Conservation (phyloP, 2,329 filamentous ascomycete genomes). For the Colletotrichum magnum region DNA sequence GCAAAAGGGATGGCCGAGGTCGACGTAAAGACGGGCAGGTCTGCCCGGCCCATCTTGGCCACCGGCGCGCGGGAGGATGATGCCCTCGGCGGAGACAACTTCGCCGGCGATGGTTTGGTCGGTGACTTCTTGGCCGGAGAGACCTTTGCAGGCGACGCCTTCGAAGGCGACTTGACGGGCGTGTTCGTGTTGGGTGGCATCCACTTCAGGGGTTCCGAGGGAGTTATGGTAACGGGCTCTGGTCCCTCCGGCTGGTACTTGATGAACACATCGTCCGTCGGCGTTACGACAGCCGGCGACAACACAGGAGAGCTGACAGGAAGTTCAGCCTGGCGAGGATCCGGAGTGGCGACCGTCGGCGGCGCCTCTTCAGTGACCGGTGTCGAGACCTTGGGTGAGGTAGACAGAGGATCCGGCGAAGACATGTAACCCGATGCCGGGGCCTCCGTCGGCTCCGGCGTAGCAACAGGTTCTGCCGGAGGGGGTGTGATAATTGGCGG, state of each 20-base stretch:
- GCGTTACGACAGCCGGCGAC: slow-evolving; percentile 42
- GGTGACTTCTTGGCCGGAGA: slow-evolving; percentile 52
- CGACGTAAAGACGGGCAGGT: slow-evolving; percentile 56
- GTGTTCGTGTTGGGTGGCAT: slow-evolving; percentile 62
- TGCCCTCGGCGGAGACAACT: slow-evolving; percentile 48
- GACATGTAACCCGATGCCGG: slow-evolving; percentile 4
- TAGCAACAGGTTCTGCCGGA: slow-evolving; percentile 14
- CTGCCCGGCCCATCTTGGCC: slow-evolving; percentile 50
- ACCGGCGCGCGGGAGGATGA: slow-evolving; percentile 22
- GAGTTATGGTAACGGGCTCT: slow-evolving; percentile 53
- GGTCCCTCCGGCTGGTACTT: slow-evolving; percentile 71
- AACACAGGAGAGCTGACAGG: slow-evolving; percentile 50
- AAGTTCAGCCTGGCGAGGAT: slow-evolving; percentile 43
- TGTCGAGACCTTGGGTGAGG: slow-evolving; percentile 26
- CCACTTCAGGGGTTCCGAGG: slow-evolving; percentile 63
- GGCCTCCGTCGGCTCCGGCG: slow-evolving; percentile 20
- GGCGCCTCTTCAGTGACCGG: slow-evolving; percentile 17
- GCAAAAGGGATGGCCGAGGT: slow-evolving; percentile 65
- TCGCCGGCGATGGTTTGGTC: slow-evolving; percentile 49
- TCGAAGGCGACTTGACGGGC: slow-evolving; percentile 40
- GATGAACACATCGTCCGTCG: slow-evolving; percentile 61
- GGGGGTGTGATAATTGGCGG: slow-evolving; percentile 29
- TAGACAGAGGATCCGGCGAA: slow-evolving; percentile 7
- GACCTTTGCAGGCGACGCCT: slow-evolving; percentile 47
- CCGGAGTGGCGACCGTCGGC: slow-evolving; percentile 36